Conservation (phyloP, 2,329 filamentous ascomycete genomes). For the Venturia carpophila region DNA sequence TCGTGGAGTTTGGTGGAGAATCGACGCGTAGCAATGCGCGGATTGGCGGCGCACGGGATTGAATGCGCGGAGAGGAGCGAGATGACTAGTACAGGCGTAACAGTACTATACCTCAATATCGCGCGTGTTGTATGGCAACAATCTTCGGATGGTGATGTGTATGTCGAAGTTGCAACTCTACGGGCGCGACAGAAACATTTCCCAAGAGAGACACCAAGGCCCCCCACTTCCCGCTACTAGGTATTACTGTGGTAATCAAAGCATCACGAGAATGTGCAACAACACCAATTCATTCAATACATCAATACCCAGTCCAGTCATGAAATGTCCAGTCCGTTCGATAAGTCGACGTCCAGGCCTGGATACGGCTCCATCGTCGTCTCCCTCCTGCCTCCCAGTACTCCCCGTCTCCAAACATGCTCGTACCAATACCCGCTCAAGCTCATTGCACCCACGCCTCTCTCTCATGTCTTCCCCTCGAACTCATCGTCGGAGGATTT, state of each 20-base stretch:
- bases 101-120: background rate
- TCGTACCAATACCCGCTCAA: constrained; percentile 94
- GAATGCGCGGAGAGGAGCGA: background rate
- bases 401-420: constrained; percentile 64
- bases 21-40: constrained; percentile 3
- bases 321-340: constrained; percentile 60
- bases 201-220: background rate
- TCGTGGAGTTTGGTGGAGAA: background rate
- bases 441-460: constrained; percentile 70
- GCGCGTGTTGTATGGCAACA: background rate
- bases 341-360: constrained; percentile 61
- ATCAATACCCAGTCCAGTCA: background rate
- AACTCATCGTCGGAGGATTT: constrained; percentile 14
- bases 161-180: background rate
- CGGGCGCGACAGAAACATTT: background rate
- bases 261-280: too few species aligned
- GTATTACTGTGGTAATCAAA: too few species aligned
- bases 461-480: constrained; percentile 44
- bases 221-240: constrained; percentile 9
- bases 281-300: background rate
- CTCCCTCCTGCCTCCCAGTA: constrained; percentile 60
- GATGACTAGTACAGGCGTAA: background rate
- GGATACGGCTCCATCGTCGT: constrained; percentile 74
- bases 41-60: constrained; percentile 1
- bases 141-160: background rate